phyloP scores from a whole-genome alignment of 495 filamentous ascomycete genomes.

The Penicillium roqueforti region DNA sequence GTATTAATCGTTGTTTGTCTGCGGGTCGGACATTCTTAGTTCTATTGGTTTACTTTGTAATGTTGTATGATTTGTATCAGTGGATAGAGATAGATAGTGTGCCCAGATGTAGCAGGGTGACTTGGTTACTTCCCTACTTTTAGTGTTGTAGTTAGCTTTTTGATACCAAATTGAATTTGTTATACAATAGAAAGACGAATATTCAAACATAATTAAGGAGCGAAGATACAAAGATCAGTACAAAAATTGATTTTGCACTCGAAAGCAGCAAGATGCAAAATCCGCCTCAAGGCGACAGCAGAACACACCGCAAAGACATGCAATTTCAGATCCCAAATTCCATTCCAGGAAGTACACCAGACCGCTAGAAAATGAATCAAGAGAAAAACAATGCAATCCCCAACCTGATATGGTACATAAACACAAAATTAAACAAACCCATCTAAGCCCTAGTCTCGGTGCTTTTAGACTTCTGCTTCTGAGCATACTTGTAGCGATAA shows the following conservation, averaged over 20 bases:
- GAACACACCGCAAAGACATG: neutral
- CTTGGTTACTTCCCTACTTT: too few relatives aligned
- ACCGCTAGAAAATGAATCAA: neutral
- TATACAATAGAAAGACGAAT: neutral
- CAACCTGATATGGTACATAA: neutral
- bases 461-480: constrained; percentile 18
- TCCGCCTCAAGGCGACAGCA: neutral
- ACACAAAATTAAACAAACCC: neutral
- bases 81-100: constrained; percentile 3
- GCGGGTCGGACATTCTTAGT: neutral
- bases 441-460: constrained; percentile 18
- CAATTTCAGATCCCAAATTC: neutral
- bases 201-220: neutral
- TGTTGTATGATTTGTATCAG: neutral
- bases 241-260: neutral
- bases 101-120: neutral
- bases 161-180: neutral
- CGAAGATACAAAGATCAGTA: neutral
- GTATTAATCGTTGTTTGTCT: neutral
- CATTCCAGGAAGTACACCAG: neutral
- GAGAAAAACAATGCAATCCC: neutral
- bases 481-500: constrained; percentile 45
- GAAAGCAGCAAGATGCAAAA: neutral
- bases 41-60: neutral
- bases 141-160: too few relatives aligned